A percentile compares a stretch with the other conserved stretches of the same genome.
These are phyloP conservation scores for Epichloe sibirici DNA, from an alignment of 2,329 filamentous ascomycete genomes.

Conservation along the genomic window DNA sequence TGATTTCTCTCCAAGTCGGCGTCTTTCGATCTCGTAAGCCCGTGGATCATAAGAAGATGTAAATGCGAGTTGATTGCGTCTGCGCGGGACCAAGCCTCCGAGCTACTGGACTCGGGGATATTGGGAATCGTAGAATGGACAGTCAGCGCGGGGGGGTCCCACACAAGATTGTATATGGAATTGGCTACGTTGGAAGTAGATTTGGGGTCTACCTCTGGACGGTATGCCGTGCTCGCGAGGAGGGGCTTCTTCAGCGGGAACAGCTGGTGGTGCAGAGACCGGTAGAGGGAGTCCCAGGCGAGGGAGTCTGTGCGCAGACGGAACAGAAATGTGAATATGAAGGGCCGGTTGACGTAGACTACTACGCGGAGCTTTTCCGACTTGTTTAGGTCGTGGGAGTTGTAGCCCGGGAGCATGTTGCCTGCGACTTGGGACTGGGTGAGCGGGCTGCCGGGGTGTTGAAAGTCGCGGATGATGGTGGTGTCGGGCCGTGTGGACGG, in stretches of 20 bases:
- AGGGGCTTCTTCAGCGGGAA: constrained; percentile 45
- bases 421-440: constrained; percentile 23
- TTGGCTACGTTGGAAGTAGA: constrained; percentile 11
- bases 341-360: constrained; percentile 62
- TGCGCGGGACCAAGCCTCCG: constrained; percentile 40
- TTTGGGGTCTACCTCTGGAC: constrained; percentile 29
- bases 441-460: constrained; percentile 21
- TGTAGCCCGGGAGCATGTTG: constrained; percentile 19
- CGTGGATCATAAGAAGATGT: constrained; percentile 47
- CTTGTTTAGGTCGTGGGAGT: constrained; percentile 39
- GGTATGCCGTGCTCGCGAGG: constrained; percentile 42
- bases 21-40: constrained; percentile 27
- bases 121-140: constrained; percentile 4
- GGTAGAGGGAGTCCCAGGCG: constrained; percentile 43
- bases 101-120: constrained; percentile 3
- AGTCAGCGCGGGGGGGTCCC: constrained; percentile 36
- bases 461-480: constrained; percentile 33
- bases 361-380: constrained; percentile 51
- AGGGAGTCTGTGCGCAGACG: constrained; percentile 42
- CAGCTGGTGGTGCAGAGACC: constrained; percentile 48
- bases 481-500: constrained; percentile 27
- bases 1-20: constrained; percentile 47
- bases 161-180: constrained; percentile 50
- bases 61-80: constrained; percentile 55
- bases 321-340: constrained; percentile 69